Evolutionary conservation across 1,284 basidiomycete genomes (phyloP).

Genomic region (Fomitopsis schrenkii): DNA sequence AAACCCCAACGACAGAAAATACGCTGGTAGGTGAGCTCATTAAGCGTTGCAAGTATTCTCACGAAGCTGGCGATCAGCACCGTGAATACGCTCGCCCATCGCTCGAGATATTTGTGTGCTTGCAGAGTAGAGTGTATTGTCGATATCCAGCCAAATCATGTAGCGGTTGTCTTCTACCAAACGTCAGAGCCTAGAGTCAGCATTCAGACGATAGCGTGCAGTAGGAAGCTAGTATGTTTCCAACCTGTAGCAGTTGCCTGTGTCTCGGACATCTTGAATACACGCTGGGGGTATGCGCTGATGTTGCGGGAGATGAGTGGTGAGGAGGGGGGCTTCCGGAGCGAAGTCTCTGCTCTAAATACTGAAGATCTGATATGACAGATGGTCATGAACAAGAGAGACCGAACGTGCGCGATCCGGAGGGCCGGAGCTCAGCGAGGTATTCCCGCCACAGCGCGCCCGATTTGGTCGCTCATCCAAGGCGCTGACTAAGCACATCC

Average conservation of each 20-base stretch:
- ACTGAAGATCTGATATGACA: background rate
- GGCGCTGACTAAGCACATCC: constrained; percentile 10
- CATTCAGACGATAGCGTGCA: background rate
- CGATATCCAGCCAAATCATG: constrained; percentile 82
- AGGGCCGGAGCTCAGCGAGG: background rate
- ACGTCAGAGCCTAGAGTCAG: background rate
- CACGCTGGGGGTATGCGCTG: background rate
- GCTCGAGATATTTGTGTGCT: constrained; percentile 71
- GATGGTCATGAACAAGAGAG: background rate
- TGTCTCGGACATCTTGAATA: background rate
- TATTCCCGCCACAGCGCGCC: background rate
- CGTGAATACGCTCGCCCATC: constrained; percentile 81
- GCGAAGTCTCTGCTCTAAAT: background rate
- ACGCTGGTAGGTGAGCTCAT: constrained; percentile 42
- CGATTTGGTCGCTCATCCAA: constrained; percentile 4
- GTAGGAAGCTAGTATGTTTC: background rate
- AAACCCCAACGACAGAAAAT: constrained; percentile 72
- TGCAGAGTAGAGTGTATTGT: constrained; percentile 82
- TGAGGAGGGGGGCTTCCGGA: background rate
- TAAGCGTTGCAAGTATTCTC: background rate
- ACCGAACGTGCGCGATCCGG: background rate
- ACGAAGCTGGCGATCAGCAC: constrained; percentile 29
- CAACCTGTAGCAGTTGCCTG: background rate
- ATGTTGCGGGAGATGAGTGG: background rate
- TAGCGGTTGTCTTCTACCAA: constrained; percentile 43